Base-by-base conservation (phyloP, 495 filamentous ascomycete species). In the Penicillium ochrochloron region DNA sequence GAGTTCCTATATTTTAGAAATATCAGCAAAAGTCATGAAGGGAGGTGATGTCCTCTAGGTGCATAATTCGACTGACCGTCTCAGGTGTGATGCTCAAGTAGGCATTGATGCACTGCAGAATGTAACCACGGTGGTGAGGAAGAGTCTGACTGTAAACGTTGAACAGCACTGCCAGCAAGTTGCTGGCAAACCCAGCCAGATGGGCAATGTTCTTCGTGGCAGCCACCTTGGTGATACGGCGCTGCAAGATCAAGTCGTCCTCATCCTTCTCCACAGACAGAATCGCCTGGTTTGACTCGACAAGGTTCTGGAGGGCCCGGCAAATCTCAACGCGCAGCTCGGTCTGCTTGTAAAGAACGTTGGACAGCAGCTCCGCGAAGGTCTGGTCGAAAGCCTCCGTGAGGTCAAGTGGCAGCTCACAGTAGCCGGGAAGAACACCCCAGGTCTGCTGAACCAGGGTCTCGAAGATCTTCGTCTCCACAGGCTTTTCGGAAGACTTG, bases 61-160 rank as follows among this genome's bases (percentile, higher is more conserved):
- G 25, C 14, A 46, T 12, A 3, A 54, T 56, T 52, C 5, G 12
- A 72, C 79, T 60, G 65, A 87, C 86, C 70, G 82, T 78, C 59
- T 88, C 84, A 11, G 86, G 89, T 6, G 92, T 91, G 64, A 99
- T 93, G 78, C 93, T 95, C 64, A 99, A 78, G 76, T 90, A 97
- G 5, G 93, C 88, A 77, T 97, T 96, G 77, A 98, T 94, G 68
- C 93, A 97, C 70, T 92, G 88, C 27, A 99, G 82, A 57, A 99
- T 94, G 37, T 88, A 90, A 2, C 93, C 92, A 64, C 95, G 84
- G 72, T 92, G 92, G 72, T 97, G 93, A 1, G 96, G 95, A 23
- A 98, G 82, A 1, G 96, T 98, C 72, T 96, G 89, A 71, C 90
- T 96, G 79, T 98, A 99, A 29, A 98, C 94, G 72, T 99, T 99